These are phyloP conservation scores for Tylopilus sp. DNA, from an alignment of 768 basidiomycete genomes.

Conservation along the genomic window DNA sequence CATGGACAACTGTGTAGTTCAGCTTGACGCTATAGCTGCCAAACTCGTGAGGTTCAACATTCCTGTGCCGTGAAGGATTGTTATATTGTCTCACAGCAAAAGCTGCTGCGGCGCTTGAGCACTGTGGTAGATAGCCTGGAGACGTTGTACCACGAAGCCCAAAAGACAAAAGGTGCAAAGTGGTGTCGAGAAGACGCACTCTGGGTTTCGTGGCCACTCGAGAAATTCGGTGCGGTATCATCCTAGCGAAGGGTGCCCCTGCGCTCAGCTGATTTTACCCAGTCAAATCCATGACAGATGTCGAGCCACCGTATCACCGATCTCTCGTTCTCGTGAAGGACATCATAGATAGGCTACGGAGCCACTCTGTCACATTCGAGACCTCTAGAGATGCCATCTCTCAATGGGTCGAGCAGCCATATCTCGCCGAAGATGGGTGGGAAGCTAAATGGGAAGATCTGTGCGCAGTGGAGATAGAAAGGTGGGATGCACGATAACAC, in stretches of 20 bases:
- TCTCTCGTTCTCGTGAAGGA: slow-evolving; percentile 56
- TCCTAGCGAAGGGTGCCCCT: not conserved
- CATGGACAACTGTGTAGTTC: slow-evolving; percentile 64
- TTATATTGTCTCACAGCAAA: slow-evolving; percentile 45
- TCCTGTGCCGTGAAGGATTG: not conserved
- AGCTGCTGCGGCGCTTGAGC: slow-evolving; percentile 67
- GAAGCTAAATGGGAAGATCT: slow-evolving; percentile 73
- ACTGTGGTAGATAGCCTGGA: slow-evolving; percentile 63
- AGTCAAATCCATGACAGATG: slow-evolving; percentile 55
- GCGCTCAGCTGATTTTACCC: not conserved
- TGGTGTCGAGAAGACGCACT: slow-evolving; percentile 72
- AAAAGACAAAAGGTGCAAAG: slow-evolving; percentile 64
- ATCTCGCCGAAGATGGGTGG: slow-evolving; percentile 68
- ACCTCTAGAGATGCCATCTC: slow-evolving; percentile 58
- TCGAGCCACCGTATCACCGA: slow-evolving; percentile 65
- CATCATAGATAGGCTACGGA: slow-evolving; percentile 55
- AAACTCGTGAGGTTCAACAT: slow-evolving; percentile 57
- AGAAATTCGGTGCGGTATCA: slow-evolving; percentile 61
- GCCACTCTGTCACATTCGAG: slow-evolving; percentile 68
- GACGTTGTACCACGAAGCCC: slow-evolving; percentile 60
- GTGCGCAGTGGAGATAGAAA: slow-evolving; percentile 71
- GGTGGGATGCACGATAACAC: slow-evolving; percentile 48
- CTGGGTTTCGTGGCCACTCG: slow-evolving; percentile 81
- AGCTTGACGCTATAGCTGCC: slow-evolving; percentile 52
- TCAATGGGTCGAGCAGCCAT: slow-evolving; percentile 68